Evolutionary conservation across 345 rosid genomes (phyloP), one percentile per base, ranked within the genome.

Genomic region (Chamaenerion angustifolium): DNA sequence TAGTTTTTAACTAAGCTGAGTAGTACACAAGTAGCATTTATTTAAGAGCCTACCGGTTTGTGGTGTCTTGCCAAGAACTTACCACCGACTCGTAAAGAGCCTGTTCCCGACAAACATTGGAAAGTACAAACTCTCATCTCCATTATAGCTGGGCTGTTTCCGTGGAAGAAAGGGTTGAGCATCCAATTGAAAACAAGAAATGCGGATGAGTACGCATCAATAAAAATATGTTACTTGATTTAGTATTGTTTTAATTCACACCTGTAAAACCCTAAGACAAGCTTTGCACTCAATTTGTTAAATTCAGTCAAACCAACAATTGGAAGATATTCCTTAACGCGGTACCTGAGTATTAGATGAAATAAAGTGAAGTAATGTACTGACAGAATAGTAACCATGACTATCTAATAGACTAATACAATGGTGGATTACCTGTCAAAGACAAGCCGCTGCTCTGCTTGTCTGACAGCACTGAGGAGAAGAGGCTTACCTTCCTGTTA

Each of bases 91-190:
- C 98, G 82, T 59, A 83, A 52, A 2, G 96, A 92, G 64, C 95
- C 98, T 54, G 98, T 90, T 46, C 95, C 98, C 59, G 98, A 90
- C 73, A 92, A 76, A 71, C 95, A 76, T 63, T 84, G 98, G 61
- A 80, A 83, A 0, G 98, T 84, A 42, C 85, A 65, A 63, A 92
- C 80, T 67, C 98, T 77, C 50, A 62, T 76, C 66, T 80, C 93
- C 55, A 46, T 56, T 44, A 83, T 72, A 0, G 88, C 87, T 49
- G 87, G 89, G 76, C 98, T 92, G 65, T 57, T 55, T 51, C 19
- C 56, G 54, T 2, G 56, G 54, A 52, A 56, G 57, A 18, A 56
- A 23, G 35, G 21, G 14, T 42, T 42, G 43, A 52, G 21, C 31
- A 46, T 16, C 43, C 54, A 18, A n/a, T 37, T 42, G 44, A 54